Evolutionary conservation across 345 rosid genomes (phyloP), one percentile per base, ranked within the genome.

Genomic region (Linum usitatissimum): DNA sequence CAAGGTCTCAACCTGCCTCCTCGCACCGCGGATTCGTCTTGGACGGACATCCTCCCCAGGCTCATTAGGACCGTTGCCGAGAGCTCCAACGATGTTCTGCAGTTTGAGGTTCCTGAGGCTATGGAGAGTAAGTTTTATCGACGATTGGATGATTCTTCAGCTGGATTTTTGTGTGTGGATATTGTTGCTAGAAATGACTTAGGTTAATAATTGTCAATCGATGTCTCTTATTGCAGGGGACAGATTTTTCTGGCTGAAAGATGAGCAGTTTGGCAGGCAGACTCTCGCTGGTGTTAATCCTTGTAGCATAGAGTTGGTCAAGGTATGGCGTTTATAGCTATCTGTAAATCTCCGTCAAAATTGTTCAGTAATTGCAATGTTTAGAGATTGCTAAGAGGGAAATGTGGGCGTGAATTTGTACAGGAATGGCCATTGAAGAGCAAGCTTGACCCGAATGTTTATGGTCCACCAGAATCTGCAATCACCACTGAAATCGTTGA

Each of bases 391-490:
- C 38, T 34, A 34, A 34, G 38, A 4, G 38, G 38, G 38, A 34
- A 34, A 34, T 34, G 1, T 55, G 4, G 9, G 14, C 12, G 6
- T 21, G 15, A 57, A 19, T 57, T 31, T 57, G 21, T 60, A 18
- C 63, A 60, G 63, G 63, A 60, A 38, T 60, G 63, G 63, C 63
- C 63, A 14, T 60, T 60, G 39, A 60, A 6, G 19, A 60, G 63
- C 34, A 60, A 30, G n/a, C 63, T 60, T 34, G 63, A 60, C 63
- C 63, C 63, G 5, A 19, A 31, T 17, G 20, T 60, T 3, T 60
- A 60, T 38, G 63, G 63, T 4, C 63, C 63, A 10, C 23, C 45
- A 31, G 63, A 60, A 60, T 60, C 63, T 14, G 63, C 63, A 34
- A 60, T 60, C 1, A 60, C 63, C 18, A 60, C 45, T 6, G 48